Percentiles rank a stretch among this genome's conserved stretches.
Evolutionary conservation across 805 yeast genomes (phyloP).

Genomic region (Pichia heedii): DNA sequence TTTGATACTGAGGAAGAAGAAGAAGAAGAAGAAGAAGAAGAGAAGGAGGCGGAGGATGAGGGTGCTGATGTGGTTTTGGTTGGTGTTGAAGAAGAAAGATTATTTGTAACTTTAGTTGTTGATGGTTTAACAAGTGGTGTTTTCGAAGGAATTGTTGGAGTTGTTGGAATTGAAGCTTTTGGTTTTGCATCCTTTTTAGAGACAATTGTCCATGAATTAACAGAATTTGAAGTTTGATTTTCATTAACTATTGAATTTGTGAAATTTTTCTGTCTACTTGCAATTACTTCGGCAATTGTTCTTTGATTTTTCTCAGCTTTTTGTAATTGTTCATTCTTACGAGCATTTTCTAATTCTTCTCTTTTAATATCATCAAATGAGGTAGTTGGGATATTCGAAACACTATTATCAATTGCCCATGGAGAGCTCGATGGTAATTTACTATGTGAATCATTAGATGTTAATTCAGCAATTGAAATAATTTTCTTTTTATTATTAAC

Average conservation of each 20-base stretch:
- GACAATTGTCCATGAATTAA: conserved; percentile 31
- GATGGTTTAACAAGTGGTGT: background rate
- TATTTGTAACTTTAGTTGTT: background rate
- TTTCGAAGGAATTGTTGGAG: background rate
- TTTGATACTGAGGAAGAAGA: conserved; percentile 7
- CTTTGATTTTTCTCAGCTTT: conserved; percentile 14
- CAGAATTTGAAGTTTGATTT: background rate
- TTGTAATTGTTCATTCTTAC: conserved; percentile 16
- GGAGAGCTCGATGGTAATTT: conserved; percentile 34
- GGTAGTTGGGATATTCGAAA: conserved; percentile 24
- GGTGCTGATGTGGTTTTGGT: conserved; percentile 27
- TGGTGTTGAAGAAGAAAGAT: conserved; percentile 10
- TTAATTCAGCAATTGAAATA: background rate
- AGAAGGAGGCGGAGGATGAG: conserved; percentile 29
- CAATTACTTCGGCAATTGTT: conserved; percentile 18
- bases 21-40: conserved; percentile 4
- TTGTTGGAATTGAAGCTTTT: conserved; percentile 16
- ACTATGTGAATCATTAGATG: conserved; percentile 8
- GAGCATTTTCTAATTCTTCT: conserved; percentile 36
- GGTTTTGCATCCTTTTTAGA: conserved; percentile 27
- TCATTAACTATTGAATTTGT: conserved; percentile 1
- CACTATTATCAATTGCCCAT: conserved; percentile 33
- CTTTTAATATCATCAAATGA: conserved; percentile 54
- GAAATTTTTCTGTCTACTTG: conserved; percentile 5
- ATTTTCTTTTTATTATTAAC: conserved; percentile 5